These are phyloP conservation scores for Letharia columbiana DNA, from an alignment of 495 filamentous ascomycete genomes.

Conservation along the genomic window DNA sequence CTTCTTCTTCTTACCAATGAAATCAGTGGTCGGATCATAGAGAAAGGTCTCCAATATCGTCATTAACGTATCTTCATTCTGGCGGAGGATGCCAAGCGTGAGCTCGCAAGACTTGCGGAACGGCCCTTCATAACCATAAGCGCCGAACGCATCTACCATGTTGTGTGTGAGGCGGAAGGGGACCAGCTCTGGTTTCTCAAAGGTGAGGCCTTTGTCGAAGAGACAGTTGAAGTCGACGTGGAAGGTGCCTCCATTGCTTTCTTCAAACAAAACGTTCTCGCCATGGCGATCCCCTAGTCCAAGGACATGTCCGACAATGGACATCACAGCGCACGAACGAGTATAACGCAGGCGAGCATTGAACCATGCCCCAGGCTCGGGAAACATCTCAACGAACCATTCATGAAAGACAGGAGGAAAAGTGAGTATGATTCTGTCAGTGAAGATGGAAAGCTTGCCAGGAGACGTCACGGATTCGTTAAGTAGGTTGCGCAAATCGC, in stretches of 20 bases:
- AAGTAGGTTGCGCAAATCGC: conserved; percentile 48
- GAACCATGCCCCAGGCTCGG: conserved; percentile 88
- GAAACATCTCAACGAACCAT: conserved; percentile 94
- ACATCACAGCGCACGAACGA: conserved; percentile 92
- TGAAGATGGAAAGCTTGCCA: conserved; percentile 58
- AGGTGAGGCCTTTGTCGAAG: conserved; percentile 96
- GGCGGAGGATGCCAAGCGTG: conserved; percentile 70
- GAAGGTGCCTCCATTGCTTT: conserved; percentile 85
- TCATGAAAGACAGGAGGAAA: conserved; percentile 80
- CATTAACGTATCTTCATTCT: conserved; percentile 93
- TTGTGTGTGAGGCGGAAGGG: conserved; percentile 98
- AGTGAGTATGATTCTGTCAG: conserved; percentile 49
- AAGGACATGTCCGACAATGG: conserved; percentile 90
- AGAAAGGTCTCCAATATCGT: conserved; percentile 94
- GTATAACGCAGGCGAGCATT: conserved; percentile 83
- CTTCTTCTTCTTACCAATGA: conserved; percentile 67
- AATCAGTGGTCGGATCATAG: conserved; percentile 91
- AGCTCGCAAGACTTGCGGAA: conserved; percentile 88
- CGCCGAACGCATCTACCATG: conserved; percentile 94
- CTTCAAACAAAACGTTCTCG: conserved; percentile 93
- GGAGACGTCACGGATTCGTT: conserved; percentile 47
- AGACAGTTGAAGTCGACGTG: conserved; percentile 99
- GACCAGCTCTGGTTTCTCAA: conserved; percentile 87
- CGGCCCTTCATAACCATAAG: conserved; percentile 83
- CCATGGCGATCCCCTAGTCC: conserved; percentile 96